Base-by-base conservation (phyloP, 2,329 filamentous ascomycete genomes). In the Simplicillium aogashimaense region DNA sequence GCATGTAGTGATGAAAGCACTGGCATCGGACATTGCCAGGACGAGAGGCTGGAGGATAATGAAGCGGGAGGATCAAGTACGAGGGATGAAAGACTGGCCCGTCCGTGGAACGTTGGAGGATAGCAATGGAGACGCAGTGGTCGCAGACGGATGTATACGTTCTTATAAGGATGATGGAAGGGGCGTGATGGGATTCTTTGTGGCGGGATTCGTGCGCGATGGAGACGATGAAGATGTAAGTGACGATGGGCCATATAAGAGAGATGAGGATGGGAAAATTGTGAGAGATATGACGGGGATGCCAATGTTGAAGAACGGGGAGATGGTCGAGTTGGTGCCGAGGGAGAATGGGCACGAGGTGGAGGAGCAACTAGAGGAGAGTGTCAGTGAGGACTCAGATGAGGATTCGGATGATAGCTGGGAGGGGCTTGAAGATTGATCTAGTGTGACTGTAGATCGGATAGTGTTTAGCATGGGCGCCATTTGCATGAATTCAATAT, bases 171-270 rank as follows among this genome's bases (percentile, higher is more conserved):
- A 78, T 18, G 87, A 90, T 50, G 81, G 80, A 9, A 76, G 83
- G 46, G 87, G 88, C 0, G 85, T 89, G 1, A 95, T 95, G 76
- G 90, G 92, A 0, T 97, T 98, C 61, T 98, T 98, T 52, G 85
- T 95, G 15, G 87, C 79, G n/a, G 86, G 74, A 0, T 95, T 98
- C 60, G 73, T 86, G 3, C 55, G 58, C 32, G 42, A 45, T n/a
- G 48, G 34, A 8, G 54, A 52, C 18, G 42, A 38, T 12, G 39
- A 45, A 17, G 36, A 16, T 20, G 25, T 29, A 13, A 29, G 40
- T 33, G 49, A 47, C 3, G 57, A 76, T 43, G 74, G 68, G 36
- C 73, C 74, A 1, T 67, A 74, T 38, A 59, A 73, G 39, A 60
- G 75, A 46, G 76, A 75, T 49, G 68, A 72, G 20, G 64, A 69